Evolutionary conservation across 2,329 filamentous ascomycete species (phyloP), one percentile per base, ranked within the genome.

Genomic region (Fusarium sp.): DNA sequence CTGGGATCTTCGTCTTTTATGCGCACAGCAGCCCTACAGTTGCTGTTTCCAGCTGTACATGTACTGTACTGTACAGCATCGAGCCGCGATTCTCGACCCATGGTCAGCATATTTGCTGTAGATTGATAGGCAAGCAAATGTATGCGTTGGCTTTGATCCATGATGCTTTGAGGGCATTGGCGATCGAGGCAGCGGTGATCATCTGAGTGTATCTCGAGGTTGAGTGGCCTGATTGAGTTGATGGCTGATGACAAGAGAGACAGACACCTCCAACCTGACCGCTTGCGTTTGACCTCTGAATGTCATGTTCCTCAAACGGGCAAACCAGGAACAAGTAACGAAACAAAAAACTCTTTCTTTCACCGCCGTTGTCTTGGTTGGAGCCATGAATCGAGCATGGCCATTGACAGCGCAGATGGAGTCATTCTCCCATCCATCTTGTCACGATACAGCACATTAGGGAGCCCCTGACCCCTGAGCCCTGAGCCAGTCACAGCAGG

Each of bases 391-490:
- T 64, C 61, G 47, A 41, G 22, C 24, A 50, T 25, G 34, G 36
- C 61, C 61, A 64, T 41, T 63, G 46, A 64, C 45, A 56, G 32
- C 43, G 38, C 49, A 46, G 28, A 56, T 12, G 42, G 58, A 61
- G 59, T 39, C 59, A 63, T 57, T 31, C 61, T 31, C 51, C 54
- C 60, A 64, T 55, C 54, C 54, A 61, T 56, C 57, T 35, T 53
- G 41, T 36, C 49, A 41, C 26, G 40, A 64, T 62, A 49, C 31
- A n/a, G 31, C 31, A 34, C 31, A 38, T 26, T 39, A 49, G 12
- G 36, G 43, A 53, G 46, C 59, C 60, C 61, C 60, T 64, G 38
- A 49, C 45, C 59, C 50, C 50, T 53, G 50, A 47, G 41, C 42
- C 61, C 36, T 55, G 54, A 35, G 28, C 60, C 55, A 56, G 56